Evolutionary conservation across 148 eudicot genomes (phyloP), one percentile per base, ranked within the genome.

Genomic region (Fallopia convolvulus): DNA sequence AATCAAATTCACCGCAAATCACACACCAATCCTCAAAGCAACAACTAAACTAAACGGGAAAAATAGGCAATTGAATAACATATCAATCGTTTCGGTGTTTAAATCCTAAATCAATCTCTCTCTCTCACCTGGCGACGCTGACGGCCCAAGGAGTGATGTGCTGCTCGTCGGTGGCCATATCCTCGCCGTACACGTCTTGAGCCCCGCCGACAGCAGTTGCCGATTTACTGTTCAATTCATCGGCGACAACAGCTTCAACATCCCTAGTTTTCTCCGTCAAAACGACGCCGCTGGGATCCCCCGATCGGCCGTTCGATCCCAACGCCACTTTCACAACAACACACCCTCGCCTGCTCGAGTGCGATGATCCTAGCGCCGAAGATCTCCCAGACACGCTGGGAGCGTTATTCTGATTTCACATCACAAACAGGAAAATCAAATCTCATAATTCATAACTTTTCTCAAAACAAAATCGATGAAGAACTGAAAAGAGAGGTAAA

Each of bases 131-230:
- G 26, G 99, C 99, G 75, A 94, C 99, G 18, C 97, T 88, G 77
- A 91, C 82, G 49, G 97, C 77, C 99, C 97, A 92, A 77, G 99
- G 99, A 2, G 99, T 94, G 55, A 91, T 84, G 49, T 70, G 77
- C 58, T 90, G 91, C 48, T 94, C 99, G 85, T 92, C 96, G 33
- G 91, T 83, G 87, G 93, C 97, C 61, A 81, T 76, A 89, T 94
- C 96, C 81, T 94, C 98, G 48, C 92, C 97, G 84, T 94, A 92
- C 75, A 90, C 87, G 44, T 94, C 98, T 13, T 86, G 90, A 68
- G 87, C 96, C 20, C 91, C 96, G 49, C 95, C 95, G 58, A 82
- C 82, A 49, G 70, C 81, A 53, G 85, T 77, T 0, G 42, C 3
- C 47, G 87, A 77, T 77, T 86, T 88, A 30, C 79, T 79, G 36